Percentiles rank a stretch among this genome's conserved stretches.
Evolutionary conservation across 1,139 yeast genomes (phyloP).

Genomic region (Saccharomyces hybrid): DNA sequence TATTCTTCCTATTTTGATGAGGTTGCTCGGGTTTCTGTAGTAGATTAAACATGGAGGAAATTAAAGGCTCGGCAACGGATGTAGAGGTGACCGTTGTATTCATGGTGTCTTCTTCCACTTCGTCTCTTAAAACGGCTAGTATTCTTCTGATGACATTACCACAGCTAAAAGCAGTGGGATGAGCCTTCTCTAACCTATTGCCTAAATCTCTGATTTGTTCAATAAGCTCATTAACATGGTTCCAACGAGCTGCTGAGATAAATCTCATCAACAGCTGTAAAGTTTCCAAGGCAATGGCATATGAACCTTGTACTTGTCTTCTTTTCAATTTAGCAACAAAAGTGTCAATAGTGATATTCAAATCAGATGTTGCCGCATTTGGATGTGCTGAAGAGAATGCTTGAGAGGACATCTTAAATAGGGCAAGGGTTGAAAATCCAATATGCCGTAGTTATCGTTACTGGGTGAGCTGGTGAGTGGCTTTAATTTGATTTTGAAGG

Average conservation of each 20-base stretch:
- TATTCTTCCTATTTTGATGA: conserved; percentile 19
- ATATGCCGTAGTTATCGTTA: neutral
- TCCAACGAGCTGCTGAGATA: conserved; percentile 85
- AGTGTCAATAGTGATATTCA: conserved; percentile 35
- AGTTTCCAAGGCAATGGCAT: conserved; percentile 75
- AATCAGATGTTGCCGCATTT: conserved; percentile 13
- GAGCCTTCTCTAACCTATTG: conserved; percentile 49
- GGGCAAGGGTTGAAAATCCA: neutral
- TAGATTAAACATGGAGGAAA: conserved; percentile 82
- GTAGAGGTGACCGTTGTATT: conserved; percentile 18
- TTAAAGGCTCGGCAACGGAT: conserved; percentile 46
- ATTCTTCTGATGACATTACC: conserved; percentile 91
- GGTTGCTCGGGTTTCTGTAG: conserved; percentile 45
- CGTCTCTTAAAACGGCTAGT: conserved; percentile 80
- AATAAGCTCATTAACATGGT: conserved; percentile 64
- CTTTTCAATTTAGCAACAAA: conserved; percentile 35
- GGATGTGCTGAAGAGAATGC: conserved; percentile 9
- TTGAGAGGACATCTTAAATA: neutral
- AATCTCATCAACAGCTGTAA: conserved; percentile 83
- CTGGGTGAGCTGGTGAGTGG: neutral
- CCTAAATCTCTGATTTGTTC: conserved; percentile 63
- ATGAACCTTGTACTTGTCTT: conserved; percentile 39
- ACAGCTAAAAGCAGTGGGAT: conserved; percentile 73
- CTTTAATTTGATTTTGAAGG: neutral
- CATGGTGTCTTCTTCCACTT: conserved; percentile 47